A percentile compares a stretch with the other conserved stretches of the same genome.
These are phyloP conservation scores for Bipolaris bicolor DNA, from an alignment of 2,329 filamentous ascomycete species.

Conservation along the genomic window DNA sequence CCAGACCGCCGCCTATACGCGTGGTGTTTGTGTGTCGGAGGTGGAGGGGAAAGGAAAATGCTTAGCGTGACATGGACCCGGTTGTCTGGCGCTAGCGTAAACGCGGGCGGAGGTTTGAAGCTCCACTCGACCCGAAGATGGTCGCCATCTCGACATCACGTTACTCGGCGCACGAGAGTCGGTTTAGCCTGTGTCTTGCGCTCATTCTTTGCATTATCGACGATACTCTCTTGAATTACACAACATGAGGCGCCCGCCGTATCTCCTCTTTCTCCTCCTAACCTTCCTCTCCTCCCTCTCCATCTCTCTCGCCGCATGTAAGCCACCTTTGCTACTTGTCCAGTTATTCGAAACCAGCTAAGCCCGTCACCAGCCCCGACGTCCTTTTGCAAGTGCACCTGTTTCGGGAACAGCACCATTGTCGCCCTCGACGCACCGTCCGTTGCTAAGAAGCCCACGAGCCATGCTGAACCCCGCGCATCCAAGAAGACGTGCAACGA, in stretches of 20 bases:
- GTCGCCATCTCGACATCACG: not conserved
- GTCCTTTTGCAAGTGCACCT: constrained; percentile 76
- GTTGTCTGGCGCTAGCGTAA: constrained; percentile 22
- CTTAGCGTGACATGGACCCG: constrained; percentile 37
- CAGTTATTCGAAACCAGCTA: not conserved
- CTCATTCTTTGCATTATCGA: not conserved
- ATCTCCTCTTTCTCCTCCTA: constrained; percentile 32
- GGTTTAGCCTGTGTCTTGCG: not conserved
- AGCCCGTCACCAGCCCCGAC: constrained; percentile 54
- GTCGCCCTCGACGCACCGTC: constrained; percentile 64
- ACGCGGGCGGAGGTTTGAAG: constrained; percentile 23
- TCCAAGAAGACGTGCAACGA: constrained; percentile 64
- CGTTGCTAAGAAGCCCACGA: constrained; percentile 30
- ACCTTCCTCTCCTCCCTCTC: constrained; percentile 47
- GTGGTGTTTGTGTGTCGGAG: constrained; percentile 17
- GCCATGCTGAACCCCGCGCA: constrained; percentile 32
- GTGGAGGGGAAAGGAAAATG: constrained; percentile 41
- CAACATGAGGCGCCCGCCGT: constrained; percentile 33
- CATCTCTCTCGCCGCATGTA: constrained; percentile 53
- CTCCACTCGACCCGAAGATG: constrained; percentile 14
- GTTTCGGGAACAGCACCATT: constrained; percentile 70
- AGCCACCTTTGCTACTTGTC: constrained; percentile 18
- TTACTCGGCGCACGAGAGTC: not conserved
- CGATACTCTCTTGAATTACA: not conserved
- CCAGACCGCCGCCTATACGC: constrained; percentile 21